These are phyloP conservation scores for Yamadazyma mexicana DNA, from an alignment of 1,139 yeast genomes.

Conservation along the genomic window DNA sequence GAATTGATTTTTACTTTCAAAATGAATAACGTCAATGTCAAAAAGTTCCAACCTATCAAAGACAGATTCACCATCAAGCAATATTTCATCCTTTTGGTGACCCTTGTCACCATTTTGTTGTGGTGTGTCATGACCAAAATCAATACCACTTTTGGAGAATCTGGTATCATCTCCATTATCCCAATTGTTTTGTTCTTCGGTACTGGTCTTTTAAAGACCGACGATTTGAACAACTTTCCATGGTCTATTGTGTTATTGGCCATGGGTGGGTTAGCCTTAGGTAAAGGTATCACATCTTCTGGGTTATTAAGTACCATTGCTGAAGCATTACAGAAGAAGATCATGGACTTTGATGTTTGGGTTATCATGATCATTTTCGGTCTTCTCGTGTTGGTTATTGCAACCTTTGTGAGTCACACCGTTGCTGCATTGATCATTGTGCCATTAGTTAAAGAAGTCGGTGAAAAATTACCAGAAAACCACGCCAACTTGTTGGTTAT, in stretches of 20 bases:
- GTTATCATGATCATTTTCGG: conserved; percentile 77
- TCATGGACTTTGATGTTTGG: conserved; percentile 64
- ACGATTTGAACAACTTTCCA: conserved; percentile 88
- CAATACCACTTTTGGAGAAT: conserved; percentile 74
- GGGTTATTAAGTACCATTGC: conserved; percentile 85
- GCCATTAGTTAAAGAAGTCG: conserved; percentile 70
- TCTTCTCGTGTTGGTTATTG: conserved; percentile 41
- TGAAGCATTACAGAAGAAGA: conserved; percentile 55
- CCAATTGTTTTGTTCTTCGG: conserved; percentile 88
- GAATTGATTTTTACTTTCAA: conserved; percentile 69
- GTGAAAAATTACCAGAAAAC: conserved; percentile 52
- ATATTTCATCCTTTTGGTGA: conserved; percentile 64
- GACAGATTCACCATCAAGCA: conserved; percentile 76
- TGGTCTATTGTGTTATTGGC: conserved; percentile 94
- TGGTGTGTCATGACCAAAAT: conserved; percentile 81
- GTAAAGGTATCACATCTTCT: conserved; percentile 87
- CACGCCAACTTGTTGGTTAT: conserved; percentile 65
- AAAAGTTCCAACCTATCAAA: conserved; percentile 62
- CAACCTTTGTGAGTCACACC: conserved; percentile 76
- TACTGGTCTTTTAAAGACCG: conserved; percentile 76
- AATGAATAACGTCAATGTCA: conserved; percentile 44
- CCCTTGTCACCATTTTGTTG: conserved; percentile 67
- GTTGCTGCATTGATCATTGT: conserved; percentile 74
- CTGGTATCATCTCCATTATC: conserved; percentile 84
- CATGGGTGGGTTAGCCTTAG: conserved; percentile 95